Evolutionary conservation across 2,329 filamentous ascomycete species (phyloP), one percentile per base, ranked within the genome.

Genomic region (Nakataea oryzae): DNA sequence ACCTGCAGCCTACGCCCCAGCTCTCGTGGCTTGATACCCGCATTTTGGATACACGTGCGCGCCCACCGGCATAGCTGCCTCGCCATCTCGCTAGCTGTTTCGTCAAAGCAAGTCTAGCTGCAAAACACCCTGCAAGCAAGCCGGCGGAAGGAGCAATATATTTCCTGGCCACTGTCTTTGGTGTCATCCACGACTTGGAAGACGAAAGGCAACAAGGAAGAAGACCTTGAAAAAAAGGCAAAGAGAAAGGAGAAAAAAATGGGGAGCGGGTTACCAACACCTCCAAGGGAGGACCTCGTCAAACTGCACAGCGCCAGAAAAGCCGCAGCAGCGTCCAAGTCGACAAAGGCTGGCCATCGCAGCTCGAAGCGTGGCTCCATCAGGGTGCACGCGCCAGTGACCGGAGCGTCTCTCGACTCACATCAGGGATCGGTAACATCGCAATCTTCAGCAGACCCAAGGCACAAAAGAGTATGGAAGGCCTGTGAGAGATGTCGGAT

Each of bases 401-500:
- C 17, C 17, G 41, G 4, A 50, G 21, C 41, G 21, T n/a, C 41
- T 13, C 21, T 50, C 41, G 41, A 50, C 21, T 8, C 41, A n/a
- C 41, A 50, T 6, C 54, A 24, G 24, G 47, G 13, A 26, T 21
- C 41, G 28, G 58, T n/a, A 26, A 59, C 30, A n/a, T 27, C 58
- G 12, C 71, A 75, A 56, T 74, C 74, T 28, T 69, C 80, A 66
- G 66, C 71, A 61, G 83, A 86, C 66, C 80, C 79, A 58, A 78
- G 84, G 65, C 83, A 86, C 69, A 87, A 86, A 75, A 76, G 85
- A 66, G 84, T 86, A 62, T 86, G 84, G 84, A 87, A 87, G 70
- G 85, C 85, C 24, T 87, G 85, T 66, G 84, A 87, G 73, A 76
- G 85, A 66, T 87, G 84, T 76, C 76, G 84, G 66, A 86, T 86